Percentiles rank a stretch among this genome's conserved stretches.
phyloP scores from a whole-genome alignment of 1,284 basidiomycete species.

The Sporisorium scitamineum region DNA sequence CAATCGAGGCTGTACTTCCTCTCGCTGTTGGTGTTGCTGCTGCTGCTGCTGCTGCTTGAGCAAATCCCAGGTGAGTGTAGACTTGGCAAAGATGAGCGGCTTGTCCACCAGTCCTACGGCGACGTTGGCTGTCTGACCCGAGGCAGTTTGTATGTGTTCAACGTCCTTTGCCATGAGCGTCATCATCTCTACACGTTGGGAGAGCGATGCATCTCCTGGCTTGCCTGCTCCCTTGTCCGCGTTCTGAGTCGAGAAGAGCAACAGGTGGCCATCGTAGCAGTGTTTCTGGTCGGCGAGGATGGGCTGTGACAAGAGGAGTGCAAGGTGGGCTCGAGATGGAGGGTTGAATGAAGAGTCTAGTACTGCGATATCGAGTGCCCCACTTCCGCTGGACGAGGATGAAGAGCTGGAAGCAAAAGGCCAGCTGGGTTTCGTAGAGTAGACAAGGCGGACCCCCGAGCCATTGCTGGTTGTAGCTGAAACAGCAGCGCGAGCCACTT shows the following conservation, averaged over 20 bases:
- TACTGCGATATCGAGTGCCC: conserved; percentile 71
- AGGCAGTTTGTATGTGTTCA: conserved; percentile 28
- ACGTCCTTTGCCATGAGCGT: conserved; percentile 61
- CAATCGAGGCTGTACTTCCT: conserved; percentile 63
- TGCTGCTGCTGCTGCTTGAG: conserved; percentile 66
- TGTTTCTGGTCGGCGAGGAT: conserved; percentile 56
- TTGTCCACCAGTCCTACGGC: conserved; percentile 87
- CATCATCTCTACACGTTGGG: conserved; percentile 69
- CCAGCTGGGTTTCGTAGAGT: conserved; percentile 40
- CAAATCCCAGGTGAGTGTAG: conserved; percentile 73
- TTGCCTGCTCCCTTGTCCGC: conserved; percentile 83
- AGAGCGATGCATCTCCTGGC: conserved; percentile 73
- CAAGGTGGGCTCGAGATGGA: conserved; percentile 86
- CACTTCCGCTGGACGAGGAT: neutral
- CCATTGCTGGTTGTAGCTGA: conserved; percentile 10
- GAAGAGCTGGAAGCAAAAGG: conserved; percentile 14
- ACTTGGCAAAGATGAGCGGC: conserved; percentile 89
- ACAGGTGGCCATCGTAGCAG: conserved; percentile 79
- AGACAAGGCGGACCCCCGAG: conserved; percentile 43
- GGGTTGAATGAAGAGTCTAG: conserved; percentile 96
- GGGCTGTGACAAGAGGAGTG: conserved; percentile 75
- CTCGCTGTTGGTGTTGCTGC: neutral
- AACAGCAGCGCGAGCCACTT: conserved; percentile 24
- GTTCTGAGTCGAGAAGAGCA: conserved; percentile 87
- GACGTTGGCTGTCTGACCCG: conserved; percentile 72